Evolutionary conservation across 805 yeast genomes (phyloP).

Genomic region (Komagataella mondaviorum): DNA sequence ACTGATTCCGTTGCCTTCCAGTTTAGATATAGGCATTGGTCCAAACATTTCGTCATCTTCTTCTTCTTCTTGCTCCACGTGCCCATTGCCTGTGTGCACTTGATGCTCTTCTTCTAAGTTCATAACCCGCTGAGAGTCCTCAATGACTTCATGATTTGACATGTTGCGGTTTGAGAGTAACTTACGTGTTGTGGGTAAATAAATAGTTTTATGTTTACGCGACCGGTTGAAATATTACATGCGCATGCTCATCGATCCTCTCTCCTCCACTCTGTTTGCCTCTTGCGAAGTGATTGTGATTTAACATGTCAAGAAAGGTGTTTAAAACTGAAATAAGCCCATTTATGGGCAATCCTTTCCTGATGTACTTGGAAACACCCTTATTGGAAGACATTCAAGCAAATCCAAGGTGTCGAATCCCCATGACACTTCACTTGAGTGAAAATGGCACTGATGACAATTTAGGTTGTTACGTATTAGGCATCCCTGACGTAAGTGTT

Average conservation of each 20-base stretch:
- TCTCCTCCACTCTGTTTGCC: neutral
- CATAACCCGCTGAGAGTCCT: neutral
- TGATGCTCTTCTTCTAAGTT: neutral
- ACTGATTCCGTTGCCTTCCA: conserved; percentile 78
- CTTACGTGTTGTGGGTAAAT: conserved; percentile 1
- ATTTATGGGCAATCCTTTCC: neutral
- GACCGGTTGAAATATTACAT: neutral
- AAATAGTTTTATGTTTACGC: conserved; percentile 2
- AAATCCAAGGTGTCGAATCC: conserved; percentile 5
- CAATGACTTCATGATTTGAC: neutral
- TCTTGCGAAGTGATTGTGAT: neutral
- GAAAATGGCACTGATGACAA: conserved; percentile 15
- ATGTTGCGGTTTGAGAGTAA: neutral
- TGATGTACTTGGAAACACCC: neutral
- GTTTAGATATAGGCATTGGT: conserved; percentile 37
- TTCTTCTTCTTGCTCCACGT: neutral
- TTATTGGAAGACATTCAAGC: neutral
- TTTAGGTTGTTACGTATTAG: conserved; percentile 31
- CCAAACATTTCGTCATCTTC: conserved; percentile 44
- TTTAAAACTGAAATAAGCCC: neutral
- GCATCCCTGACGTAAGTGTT: conserved; percentile 20
- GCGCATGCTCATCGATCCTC: neutral
- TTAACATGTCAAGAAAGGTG: neutral
- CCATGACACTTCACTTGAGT: conserved; percentile 23
- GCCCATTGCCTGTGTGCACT: neutral